phyloP scores from a whole-genome alignment of 257 asterid genomes.

The Scutellaria minor region DNA sequence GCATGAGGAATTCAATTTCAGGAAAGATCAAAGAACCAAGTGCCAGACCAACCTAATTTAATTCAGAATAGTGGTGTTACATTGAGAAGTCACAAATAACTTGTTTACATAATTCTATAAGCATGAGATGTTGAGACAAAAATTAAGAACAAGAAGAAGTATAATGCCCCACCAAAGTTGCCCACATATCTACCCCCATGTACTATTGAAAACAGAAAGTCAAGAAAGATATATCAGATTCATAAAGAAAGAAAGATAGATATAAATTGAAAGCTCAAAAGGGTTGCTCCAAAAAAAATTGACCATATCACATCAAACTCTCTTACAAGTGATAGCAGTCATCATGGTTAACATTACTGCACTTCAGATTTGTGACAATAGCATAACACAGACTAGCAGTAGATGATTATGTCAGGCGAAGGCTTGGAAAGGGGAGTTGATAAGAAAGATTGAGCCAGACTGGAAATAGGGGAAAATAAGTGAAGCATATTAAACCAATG shows the following conservation, averaged over 20 bases:
- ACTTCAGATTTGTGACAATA: background rate
- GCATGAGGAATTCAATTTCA: background rate
- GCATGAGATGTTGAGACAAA: background rate
- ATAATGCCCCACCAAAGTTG: background rate
- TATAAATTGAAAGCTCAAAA: constrained; percentile 8
- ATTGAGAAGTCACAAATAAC: constrained; percentile 1
- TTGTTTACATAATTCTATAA: background rate
- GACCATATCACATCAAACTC: constrained; percentile 11
- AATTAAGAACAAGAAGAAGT: constrained; percentile 10
- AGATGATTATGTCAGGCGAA: background rate
- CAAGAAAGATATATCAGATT: background rate
- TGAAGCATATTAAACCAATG: constrained; percentile 12
- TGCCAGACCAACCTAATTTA: constrained; percentile 5
- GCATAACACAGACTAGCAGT: constrained; percentile 14
- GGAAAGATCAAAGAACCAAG: constrained; percentile 14
- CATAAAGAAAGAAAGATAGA: background rate
- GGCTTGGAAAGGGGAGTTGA: background rate
- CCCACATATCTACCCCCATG: background rate
- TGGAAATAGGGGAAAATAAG: constrained; percentile 14
- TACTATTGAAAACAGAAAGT: constrained; percentile 11
- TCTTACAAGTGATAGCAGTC: background rate
- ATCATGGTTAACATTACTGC: constrained; percentile 13
- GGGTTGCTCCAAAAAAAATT: constrained; percentile 5
- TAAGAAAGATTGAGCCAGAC: background rate
- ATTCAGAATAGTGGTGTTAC: background rate